phyloP scores from a whole-genome alignment of 108 stramenopile species.

The Nitzschia sp. region DNA sequence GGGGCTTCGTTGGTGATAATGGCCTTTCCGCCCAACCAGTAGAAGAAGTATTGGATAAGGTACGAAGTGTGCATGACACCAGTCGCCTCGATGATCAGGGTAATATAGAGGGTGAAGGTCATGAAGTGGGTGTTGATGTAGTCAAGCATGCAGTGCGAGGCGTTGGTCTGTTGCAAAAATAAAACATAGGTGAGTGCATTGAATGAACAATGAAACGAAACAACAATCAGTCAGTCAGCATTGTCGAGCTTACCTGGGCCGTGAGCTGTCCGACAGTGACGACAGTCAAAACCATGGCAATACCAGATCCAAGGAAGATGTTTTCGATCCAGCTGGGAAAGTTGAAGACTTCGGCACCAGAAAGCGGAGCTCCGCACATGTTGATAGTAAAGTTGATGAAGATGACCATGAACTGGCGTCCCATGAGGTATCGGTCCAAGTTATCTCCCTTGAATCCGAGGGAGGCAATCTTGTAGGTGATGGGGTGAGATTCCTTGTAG shows the following conservation, averaged over 20 bases:
- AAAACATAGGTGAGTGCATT: too few relatives aligned
- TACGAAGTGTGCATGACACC: conserved; percentile 78
- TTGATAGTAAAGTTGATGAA: conserved; percentile 74
- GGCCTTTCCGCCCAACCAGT: conserved; percentile 49
- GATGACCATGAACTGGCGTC: conserved; percentile 89
- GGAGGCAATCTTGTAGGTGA: conserved; percentile 58
- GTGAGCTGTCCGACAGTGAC: conserved; percentile 78
- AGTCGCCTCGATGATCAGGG: conserved; percentile 63
- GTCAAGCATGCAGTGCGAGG: conserved; percentile 76
- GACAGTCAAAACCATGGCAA: conserved; percentile 76
- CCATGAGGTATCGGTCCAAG: conserved; percentile 83
- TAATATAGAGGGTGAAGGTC: conserved; percentile 63
- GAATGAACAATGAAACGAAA: too few relatives aligned
- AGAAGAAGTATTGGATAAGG: conserved; percentile 51
- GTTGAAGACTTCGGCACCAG: conserved; percentile 56
- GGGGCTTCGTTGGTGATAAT: conserved; percentile 61
- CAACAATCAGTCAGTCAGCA: too few relatives aligned
- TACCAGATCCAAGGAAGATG: conserved; percentile 74
- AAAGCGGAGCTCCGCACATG: conserved; percentile 60
- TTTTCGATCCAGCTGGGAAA: conserved; percentile 55
- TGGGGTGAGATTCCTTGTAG: conserved; percentile 72
- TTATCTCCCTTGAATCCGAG: conserved; percentile 82
- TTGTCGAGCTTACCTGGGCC: too few relatives aligned
- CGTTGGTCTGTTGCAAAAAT: too few relatives aligned
- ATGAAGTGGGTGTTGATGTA: conserved; percentile 82